Base-by-base conservation (phyloP, 805 yeast species). In the Barnettozyma wickerhamii region DNA sequence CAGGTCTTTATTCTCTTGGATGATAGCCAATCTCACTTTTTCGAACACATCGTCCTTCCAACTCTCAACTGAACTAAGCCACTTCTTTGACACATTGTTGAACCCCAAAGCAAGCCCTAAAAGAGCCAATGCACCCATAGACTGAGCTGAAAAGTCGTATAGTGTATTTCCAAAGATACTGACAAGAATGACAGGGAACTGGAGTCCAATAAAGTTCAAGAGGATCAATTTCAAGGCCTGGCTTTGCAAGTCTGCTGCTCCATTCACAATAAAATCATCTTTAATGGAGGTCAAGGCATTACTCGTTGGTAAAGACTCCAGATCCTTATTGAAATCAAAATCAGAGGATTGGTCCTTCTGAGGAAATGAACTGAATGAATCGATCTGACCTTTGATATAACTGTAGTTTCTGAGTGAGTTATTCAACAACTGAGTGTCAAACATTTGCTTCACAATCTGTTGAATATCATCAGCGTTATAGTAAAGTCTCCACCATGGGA, bases 401-500 rank as follows among this genome's bases (percentile, higher is more conserved):
- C 59, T 52, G 32, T 58, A 53, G 33, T 50, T 52, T 19, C 52
- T 52, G 18, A 53, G 35, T 27, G 64, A 55, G 18, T 53, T 53
- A 15, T 53, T 48, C 36, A 61, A 36, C 6, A 55, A 38, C 1
- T 55, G 56, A 3, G 49, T 38, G 19, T 55, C 47, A 10, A 62
- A 43, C 57, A 61, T 49, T 27, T 53, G 51, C 14, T 54, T 49
- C 3, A 63, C 33, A 15, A 53, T 49, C 33, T 48, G 47, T 32
- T 55, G 56, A 15, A 62, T 44, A 32, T 54, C 59, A 42, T 62
- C 65, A 18, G 58, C 57, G 30, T 56, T 52, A 10, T 55, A 46
- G 47, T 62, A 62, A 13, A 63, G 37, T 47, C 52, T 61, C 60
- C 60, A 56, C 51, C 64, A 50, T 4, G 62, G 48, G 9, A 63